A percentile compares a stretch with the other conserved stretches of the same genome.
These are phyloP conservation scores for Myxozyma nipponensis DNA, from an alignment of 805 yeast species.

Conservation along the genomic window DNA sequence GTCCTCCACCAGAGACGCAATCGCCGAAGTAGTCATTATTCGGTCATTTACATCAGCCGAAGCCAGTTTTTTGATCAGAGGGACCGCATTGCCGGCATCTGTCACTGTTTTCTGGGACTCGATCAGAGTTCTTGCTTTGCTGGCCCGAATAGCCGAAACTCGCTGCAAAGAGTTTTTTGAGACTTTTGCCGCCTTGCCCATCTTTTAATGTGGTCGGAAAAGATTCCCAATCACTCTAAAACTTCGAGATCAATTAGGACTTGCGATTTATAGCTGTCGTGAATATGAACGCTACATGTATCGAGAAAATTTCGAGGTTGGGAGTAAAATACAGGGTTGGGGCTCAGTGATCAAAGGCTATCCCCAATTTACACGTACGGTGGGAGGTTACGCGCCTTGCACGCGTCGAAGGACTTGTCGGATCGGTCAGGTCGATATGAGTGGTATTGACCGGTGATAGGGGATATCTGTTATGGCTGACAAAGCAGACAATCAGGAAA, in stretches of 20 bases:
- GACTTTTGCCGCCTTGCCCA: conserved; percentile 7
- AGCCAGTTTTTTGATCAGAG: conserved; percentile 61
- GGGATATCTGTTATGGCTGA: too few relatives aligned
- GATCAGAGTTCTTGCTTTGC: not conserved
- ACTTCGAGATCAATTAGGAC: too few relatives aligned
- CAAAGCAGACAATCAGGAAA: too few relatives aligned
- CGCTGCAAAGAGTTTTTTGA: conserved; percentile 4
- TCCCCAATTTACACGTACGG: too few relatives aligned
- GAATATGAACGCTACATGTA: too few relatives aligned
- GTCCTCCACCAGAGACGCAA: conserved; percentile 61
- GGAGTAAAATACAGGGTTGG: not conserved
- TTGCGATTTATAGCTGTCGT: too few relatives aligned
- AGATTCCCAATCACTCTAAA: too few relatives aligned
- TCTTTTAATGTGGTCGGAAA: too few relatives aligned
- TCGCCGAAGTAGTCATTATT: conserved; percentile 70
- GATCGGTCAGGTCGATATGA: too few relatives aligned
- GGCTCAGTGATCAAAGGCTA: too few relatives aligned
- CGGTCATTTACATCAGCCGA: conserved; percentile 67
- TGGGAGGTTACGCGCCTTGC: not conserved
- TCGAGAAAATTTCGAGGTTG: not conserved
- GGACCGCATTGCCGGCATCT: conserved; percentile 54
- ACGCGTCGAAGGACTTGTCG: not conserved
- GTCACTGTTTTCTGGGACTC: conserved; percentile 43
- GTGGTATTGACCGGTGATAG: too few relatives aligned
- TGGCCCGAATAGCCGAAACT: conserved; percentile 7